Evolutionary conservation across 2,329 filamentous ascomycete genomes (phyloP), one percentile per base, ranked within the genome.

Genomic region (Colletotrichum shisoi): DNA sequence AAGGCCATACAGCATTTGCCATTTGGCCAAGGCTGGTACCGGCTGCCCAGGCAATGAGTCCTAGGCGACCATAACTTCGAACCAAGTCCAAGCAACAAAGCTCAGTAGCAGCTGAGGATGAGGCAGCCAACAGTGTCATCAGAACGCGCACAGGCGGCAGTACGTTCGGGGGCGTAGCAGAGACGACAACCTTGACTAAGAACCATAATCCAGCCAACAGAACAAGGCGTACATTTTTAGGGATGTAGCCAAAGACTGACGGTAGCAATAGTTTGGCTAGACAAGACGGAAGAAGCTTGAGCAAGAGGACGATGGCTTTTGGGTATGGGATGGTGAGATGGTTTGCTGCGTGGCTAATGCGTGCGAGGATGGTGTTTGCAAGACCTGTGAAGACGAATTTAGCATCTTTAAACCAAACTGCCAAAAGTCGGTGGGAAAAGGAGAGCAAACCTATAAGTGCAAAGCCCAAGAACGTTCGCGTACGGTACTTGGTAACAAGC

Each of bases 311-410:
- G 56, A 72, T 56, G 57, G 74, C 72, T 39, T 73, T 71, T 3
- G 76, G 71, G 45, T 74, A 77, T 0, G 76, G 75, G 53, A 78
- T 73, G 57, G 76, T 75, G 65, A 78, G 74, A 45, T 78, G 77
- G 60, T 75, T 75, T 60, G 73, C 71, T 7, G 75, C 72, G 62
- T 74, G 74, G 46, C 74, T 72, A 51, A 76, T 71, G 56, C 71
- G 73, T 0, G 74, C 71, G 4, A 77, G 69, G 48, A 76, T 48
- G 17, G 67, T 71, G 54, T 74, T 77, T 57, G 71, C 70, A 61
- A 77, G 68, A 58, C 74, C 76, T 78, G 37, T 12, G 21, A 53
- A 19, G 15, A 40, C 8, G 15, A 5, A 9, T 37, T 54, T 8
- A 52, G 48, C 5, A 61, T 61, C 4, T 4, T 24, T 4, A 40